Conservation (phyloP, 495 filamentous ascomycete species). For the Aspergillus nanangensis region DNA sequence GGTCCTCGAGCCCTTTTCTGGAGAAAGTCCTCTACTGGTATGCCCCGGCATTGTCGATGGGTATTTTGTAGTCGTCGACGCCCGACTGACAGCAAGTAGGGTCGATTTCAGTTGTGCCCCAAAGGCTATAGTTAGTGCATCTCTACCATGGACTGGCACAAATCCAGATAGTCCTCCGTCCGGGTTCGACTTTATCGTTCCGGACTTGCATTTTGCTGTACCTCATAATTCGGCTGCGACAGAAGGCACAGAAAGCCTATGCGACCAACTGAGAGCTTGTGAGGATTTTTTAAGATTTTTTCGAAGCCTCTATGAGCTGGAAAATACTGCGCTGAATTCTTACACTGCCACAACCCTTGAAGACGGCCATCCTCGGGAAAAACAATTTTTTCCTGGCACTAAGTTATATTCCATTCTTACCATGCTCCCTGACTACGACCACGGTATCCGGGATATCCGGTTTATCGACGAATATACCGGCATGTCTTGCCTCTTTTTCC, state of each 20-base stretch:
- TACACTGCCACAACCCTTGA: slow-evolving; percentile 6
- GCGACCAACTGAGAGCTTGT: slow-evolving; percentile 18
- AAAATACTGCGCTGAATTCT: slow-evolving; percentile 13
- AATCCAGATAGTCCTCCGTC: slow-evolving; percentile 14
- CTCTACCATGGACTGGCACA: slow-evolving; percentile 21
- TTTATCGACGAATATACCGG: slow-evolving; percentile 28
- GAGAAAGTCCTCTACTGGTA: slow-evolving; percentile 27
- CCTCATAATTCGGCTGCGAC: slow-evolving; percentile 6
- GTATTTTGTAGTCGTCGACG: too few relatives aligned
- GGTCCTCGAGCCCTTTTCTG: slow-evolving; percentile 16
- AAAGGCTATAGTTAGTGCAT: slow-evolving; percentile 22
- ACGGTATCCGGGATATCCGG: slow-evolving; percentile 23
- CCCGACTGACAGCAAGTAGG: too few relatives aligned
- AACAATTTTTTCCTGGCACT: slow-evolving; percentile 16
- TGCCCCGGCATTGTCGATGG: background rate
- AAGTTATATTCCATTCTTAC: slow-evolving; percentile 18
- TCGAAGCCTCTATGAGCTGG: slow-evolving; percentile 15
- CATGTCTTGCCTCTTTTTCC: slow-evolving; percentile 25
- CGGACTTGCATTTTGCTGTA: slow-evolving; percentile 15
- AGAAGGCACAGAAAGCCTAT: slow-evolving; percentile 14
- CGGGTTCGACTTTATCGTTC: slow-evolving; percentile 14
- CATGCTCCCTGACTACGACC: slow-evolving; percentile 23
- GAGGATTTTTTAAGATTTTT: slow-evolving; percentile 27
- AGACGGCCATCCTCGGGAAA: slow-evolving; percentile 6
- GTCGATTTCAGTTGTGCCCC: slow-evolving; percentile 24